These are phyloP conservation scores for Ogataea sp. DNA, from an alignment of 805 yeast species.

Conservation along the genomic window DNA sequence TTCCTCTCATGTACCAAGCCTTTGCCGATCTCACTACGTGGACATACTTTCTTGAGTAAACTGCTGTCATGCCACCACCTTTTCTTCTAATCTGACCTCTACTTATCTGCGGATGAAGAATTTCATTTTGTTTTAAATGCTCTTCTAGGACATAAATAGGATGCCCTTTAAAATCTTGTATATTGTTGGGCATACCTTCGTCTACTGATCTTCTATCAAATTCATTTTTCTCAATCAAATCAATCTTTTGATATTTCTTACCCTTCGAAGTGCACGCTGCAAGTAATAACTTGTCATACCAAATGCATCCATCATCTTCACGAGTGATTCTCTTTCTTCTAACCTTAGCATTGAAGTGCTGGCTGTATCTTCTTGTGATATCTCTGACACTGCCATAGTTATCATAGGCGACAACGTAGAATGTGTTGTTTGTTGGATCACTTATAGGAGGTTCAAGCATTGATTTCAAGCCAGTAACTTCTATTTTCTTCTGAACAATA, in stretches of 20 bases:
- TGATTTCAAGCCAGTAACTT: slow-evolving; percentile 44
- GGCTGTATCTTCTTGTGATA: slow-evolving; percentile 78
- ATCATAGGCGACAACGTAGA: slow-evolving; percentile 77
- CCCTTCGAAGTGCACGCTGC: slow-evolving; percentile 21
- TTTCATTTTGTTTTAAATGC: slow-evolving; percentile 66
- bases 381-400: slow-evolving; percentile 59
- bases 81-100: slow-evolving; percentile 65
- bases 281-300: slow-evolving; percentile 49
- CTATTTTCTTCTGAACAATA: slow-evolving; percentile 52
- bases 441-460: slow-evolving; percentile 56
- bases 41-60: slow-evolving; percentile 63
- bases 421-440: slow-evolving; percentile 48
- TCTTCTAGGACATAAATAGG: slow-evolving; percentile 78
- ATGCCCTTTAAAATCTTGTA: slow-evolving; percentile 79
- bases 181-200: slow-evolving; percentile 84
- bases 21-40: slow-evolving; percentile 59
- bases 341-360: slow-evolving; percentile 62
- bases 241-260: slow-evolving; percentile 24
- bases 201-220: slow-evolving; percentile 51
- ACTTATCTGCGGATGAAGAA: slow-evolving; percentile 56
- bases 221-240: slow-evolving; percentile 51
- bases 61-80: slow-evolving; percentile 39
- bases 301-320: slow-evolving; percentile 43
- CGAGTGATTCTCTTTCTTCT: slow-evolving; percentile 64
- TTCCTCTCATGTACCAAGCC: slow-evolving; percentile 81